Base-by-base conservation (phyloP, 1,284 basidiomycete species). In the Ustilago xerochloae region DNA sequence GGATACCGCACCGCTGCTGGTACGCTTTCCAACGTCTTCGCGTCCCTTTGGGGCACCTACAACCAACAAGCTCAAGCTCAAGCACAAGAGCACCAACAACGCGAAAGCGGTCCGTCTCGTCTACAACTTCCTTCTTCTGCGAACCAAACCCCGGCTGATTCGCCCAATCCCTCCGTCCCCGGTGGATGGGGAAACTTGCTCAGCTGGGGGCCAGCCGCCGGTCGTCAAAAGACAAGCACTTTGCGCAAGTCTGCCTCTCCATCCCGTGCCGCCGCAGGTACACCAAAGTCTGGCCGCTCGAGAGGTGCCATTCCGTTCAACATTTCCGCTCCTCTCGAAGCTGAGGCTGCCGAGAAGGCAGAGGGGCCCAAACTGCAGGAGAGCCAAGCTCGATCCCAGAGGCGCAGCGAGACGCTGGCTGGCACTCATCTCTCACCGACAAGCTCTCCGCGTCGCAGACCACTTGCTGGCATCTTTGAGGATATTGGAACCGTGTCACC, bases 161-260 rank as follows among this genome's bases (percentile, higher is more conserved):
- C 66, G 0, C 52, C 60, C 2, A 39, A 24, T 8, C 60, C 63
- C 15, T 72, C 63, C 18, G 28, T 72, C 12, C 69, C 69, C 6
- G 69, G 63, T 15, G 70, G 70, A n/a, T 73, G 70, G 70, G 64
- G 60, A 1, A 73, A 61, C 24, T 18, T 73, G 33, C 63, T 73
- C 22, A 73, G 64, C 32, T 73, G 70, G 70, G 70, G 70, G 16
- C 70, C 70, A 10, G 54, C 70, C 24, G 60, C 70, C 1, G 70
- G 20, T 6, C 58, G 62, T 10, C 58, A 64, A 20, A 63, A 55
- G 45, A 51, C 55, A 6, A 38, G 15, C 15, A 60, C 52, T 30
- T 16, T 52, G 30, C 61, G 61, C 20, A 60, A 69, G 20, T 67
- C 63, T 26, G 56, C 50, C 3, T 66, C 72, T 6, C 71, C 71